Conservation (phyloP, 176 grass and related monocot genomes). For the Puya raimondii region DNA sequence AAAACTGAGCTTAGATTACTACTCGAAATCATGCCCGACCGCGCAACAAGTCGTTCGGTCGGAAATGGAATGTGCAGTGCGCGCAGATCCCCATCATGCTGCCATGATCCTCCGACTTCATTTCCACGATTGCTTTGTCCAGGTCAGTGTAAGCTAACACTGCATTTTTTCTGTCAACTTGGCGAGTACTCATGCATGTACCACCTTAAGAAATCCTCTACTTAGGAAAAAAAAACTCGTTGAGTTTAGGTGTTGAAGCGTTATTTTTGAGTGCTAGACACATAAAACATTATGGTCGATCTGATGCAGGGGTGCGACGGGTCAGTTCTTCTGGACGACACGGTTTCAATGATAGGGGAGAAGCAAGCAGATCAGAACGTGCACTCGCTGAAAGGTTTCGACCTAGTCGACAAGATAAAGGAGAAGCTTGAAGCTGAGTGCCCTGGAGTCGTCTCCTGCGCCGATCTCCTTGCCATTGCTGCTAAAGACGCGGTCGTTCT, state of each 20-base stretch:
- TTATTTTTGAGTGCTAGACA: too few species aligned
- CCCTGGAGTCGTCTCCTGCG: conserved; percentile 74
- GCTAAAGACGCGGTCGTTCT: conserved; percentile 69
- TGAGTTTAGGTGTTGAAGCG: too few species aligned
- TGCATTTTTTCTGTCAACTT: not conserved
- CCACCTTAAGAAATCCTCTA: too few species aligned
- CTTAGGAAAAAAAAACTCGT: too few species aligned
- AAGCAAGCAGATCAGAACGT: conserved; percentile 75
- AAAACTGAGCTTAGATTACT: conserved; percentile 65
- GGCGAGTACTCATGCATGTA: not conserved
- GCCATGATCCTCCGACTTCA: conserved; percentile 84
- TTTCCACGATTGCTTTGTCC: conserved; percentile 95
- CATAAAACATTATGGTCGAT: not conserved
- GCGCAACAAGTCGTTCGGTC: conserved; percentile 56
- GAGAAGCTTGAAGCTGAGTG: conserved; percentile 85
- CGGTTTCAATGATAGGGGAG: conserved; percentile 51
- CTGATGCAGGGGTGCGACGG: conserved; percentile 72
- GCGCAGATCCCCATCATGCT: conserved; percentile 49
- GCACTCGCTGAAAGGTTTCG: conserved; percentile 89
- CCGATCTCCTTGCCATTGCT: conserved; percentile 80
- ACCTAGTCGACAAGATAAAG: conserved; percentile 82
- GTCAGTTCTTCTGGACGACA: conserved; percentile 90
- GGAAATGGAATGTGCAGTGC: conserved; percentile 74
- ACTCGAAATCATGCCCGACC: conserved; percentile 67
- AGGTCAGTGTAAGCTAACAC: conserved; percentile 21